Evolutionary conservation across 768 basidiomycete species (phyloP), one percentile per base, ranked within the genome.

Genomic region (Russula sp.): DNA sequence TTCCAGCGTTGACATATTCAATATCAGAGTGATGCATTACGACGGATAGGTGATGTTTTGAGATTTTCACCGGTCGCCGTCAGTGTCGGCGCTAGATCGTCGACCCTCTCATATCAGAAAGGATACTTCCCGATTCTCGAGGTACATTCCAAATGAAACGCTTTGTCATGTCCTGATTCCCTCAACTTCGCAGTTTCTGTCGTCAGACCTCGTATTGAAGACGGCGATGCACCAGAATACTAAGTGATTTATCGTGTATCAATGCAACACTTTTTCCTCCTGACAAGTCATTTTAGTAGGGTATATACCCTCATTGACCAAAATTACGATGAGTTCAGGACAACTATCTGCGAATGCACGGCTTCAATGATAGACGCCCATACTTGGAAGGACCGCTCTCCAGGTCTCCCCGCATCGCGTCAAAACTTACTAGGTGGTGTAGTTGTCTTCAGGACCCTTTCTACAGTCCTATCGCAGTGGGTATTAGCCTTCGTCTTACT

Each of bases 51-150:
- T n/a, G 71, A 73, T 31, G 70, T 74, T 44, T 48, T 75, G 18
- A 47, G 62, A 4, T 72, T 55, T 35, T 8, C 40, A 7, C 49
- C 64, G 3, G 71, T 74, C n/a, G 48, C 62, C n/a, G 49, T 61
- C 40, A 27, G 52, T 16, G 66, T 64, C 9, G 70, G 65, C 9
- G 34, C 45, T 2, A 32, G 40, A 2, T 31, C 20, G 4, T 48
- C 27, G 9, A 45, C 44, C 0, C 62, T 75, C n/a, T 72, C 75
- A 7, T 76, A 75, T 57, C 71, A 75, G 61, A 55, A 64, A 20
- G 73, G 67, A 2, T 74, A 73, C 61, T 66, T 75, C 39, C 70
- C 68, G 3, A 34, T 75, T 18, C 64, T 75, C 13, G 60, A 64
- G 51, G 75, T 75, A 60, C 7, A 61, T 55, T 9, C 7, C 16